Evolutionary conservation across 176 grass and related monocot genomes (phyloP).

Genomic region (Chrysopogon serrulatus): DNA sequence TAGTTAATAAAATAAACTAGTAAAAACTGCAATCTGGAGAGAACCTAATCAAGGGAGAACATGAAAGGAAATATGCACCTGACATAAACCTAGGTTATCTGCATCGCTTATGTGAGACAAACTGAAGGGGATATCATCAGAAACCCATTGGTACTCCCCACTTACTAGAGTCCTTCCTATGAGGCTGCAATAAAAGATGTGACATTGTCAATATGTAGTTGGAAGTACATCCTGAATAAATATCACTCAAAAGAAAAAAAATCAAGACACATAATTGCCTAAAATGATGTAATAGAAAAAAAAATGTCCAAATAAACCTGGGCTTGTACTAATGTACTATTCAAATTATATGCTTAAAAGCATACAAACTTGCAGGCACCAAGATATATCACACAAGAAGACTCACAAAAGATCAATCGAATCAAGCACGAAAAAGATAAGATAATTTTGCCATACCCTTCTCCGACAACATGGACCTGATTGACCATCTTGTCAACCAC

Average conservation of each 20-base stretch:
- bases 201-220: background rate
- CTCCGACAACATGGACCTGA: conserved; percentile 83
- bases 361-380: background rate
- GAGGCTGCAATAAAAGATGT: conserved; percentile 47
- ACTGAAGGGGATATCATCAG: conserved; percentile 41
- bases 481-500: conserved; percentile 71
- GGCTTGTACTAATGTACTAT: background rate
- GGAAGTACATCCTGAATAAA: background rate
- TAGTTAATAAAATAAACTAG: background rate
- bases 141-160: conserved; percentile 62
- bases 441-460: conserved; percentile 61
- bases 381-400: background rate
- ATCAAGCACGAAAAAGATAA: background rate
- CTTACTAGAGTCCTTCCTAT: conserved; percentile 63
- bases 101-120: conserved; percentile 33
- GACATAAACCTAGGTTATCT: conserved; percentile 51
- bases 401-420: conserved; percentile 16
- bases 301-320: conserved; percentile 1
- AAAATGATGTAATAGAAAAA: conserved; percentile 1
- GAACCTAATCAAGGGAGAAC: background rate
- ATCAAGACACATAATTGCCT: background rate
- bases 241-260: background rate
- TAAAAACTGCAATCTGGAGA: background rate
- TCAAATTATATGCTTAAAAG: conserved; percentile 1
- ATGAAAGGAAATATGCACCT: conserved; percentile 41